phyloP scores from a whole-genome alignment of 2,329 filamentous ascomycete species.

The Colletotrichum somersetense region DNA sequence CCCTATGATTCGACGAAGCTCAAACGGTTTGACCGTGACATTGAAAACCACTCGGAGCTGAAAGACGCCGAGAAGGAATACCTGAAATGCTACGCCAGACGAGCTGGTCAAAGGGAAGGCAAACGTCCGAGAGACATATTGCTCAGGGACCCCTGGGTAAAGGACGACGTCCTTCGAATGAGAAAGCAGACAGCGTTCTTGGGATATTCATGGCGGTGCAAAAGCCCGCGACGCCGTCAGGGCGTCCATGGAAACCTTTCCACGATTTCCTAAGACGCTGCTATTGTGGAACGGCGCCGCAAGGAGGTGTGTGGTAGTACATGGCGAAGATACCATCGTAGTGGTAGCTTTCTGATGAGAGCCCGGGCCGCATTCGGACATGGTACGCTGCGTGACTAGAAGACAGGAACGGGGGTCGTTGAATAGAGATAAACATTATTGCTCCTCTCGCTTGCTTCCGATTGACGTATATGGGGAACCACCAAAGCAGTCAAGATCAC shows the following conservation, averaged over 20 bases:
- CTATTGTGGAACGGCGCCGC: neutral
- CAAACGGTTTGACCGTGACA: constrained; percentile 62
- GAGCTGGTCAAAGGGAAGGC: constrained; percentile 73
- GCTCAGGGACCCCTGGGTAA: constrained; percentile 78
- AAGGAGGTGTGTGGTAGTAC: neutral
- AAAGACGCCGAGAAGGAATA: constrained; percentile 54
- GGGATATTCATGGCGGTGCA: constrained; percentile 87
- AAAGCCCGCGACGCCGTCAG: constrained; percentile 49
- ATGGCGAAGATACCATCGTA: neutral
- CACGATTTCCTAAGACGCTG: neutral
- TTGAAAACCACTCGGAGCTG: constrained; percentile 55
- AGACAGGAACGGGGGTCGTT: neutral
- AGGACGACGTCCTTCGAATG: constrained; percentile 78
- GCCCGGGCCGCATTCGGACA: neutral
- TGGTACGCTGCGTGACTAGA: neutral
- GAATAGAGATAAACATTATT: constrained; percentile 38
- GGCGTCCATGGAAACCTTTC: neutral
- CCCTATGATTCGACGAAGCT: constrained; percentile 64
- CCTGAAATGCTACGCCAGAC: constrained; percentile 64
- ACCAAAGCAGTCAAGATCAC: neutral
- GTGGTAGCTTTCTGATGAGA: neutral
- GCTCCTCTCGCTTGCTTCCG: neutral
- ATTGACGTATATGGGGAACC: neutral
- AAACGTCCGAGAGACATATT: constrained; percentile 88
- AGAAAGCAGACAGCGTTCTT: constrained; percentile 87